Percentiles rank a stretch among this genome's conserved stretches.
These are phyloP conservation scores for Thinopyrum elongatum DNA, from an alignment of 176 grass and related monocot genomes.

Conservation along the genomic window DNA sequence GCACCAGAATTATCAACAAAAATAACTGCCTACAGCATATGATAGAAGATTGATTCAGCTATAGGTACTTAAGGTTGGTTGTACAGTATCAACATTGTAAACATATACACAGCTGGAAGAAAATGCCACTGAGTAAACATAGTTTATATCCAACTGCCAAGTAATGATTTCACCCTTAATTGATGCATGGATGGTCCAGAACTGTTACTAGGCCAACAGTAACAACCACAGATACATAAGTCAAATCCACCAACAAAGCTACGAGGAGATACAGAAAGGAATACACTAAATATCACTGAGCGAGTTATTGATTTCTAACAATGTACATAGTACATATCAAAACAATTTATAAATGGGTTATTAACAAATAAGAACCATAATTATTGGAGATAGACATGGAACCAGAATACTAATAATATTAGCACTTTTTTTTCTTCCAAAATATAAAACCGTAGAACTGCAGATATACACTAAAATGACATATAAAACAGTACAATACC, in stretches of 20 bases:
- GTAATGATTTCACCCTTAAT: not conserved
- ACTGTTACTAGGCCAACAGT: not conserved
- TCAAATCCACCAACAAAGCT: not conserved
- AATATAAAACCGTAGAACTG: not conserved
- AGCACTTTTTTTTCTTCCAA: not conserved
- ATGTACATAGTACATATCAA: not conserved
- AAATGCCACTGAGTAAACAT: not conserved
- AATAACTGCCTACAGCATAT: constrained; percentile 73
- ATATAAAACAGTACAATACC: not conserved
- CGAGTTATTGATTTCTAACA: not conserved
- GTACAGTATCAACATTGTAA: not conserved
- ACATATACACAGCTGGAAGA: not conserved
- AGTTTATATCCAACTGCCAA: not conserved
- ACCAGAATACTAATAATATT: not conserved
- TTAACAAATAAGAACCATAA: not conserved
- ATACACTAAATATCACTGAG: not conserved
- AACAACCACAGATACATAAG: not conserved
- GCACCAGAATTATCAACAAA: constrained; percentile 99
- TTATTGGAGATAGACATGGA: constrained; percentile 8
- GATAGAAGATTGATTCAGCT: constrained; percentile 21
- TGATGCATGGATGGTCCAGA: constrained; percentile 5
- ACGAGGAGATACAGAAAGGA: not conserved
- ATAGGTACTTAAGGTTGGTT: constrained; percentile 12
- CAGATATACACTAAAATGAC: not conserved
- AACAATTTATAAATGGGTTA: not conserved